Evolutionary conservation across 2,329 filamentous ascomycete species (phyloP).

Genomic region (Paraphoma chrysanthemicola): DNA sequence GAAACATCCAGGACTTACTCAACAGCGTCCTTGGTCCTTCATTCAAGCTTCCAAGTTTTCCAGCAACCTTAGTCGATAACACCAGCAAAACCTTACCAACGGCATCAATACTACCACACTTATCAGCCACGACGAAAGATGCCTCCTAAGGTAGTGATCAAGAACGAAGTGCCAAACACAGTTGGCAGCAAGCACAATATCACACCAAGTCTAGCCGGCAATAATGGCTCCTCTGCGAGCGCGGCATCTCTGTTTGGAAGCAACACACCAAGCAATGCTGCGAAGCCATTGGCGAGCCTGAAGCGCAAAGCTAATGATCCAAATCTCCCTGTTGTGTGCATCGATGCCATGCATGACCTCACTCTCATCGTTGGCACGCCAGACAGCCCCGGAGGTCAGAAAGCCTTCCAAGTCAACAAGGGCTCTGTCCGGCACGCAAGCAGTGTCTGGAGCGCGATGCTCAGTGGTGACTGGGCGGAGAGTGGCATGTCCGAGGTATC

Average conservation of each 20-base stretch:
- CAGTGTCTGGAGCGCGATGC: constrained; percentile 9
- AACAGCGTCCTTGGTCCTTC: no score
- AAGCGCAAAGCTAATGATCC: background rate
- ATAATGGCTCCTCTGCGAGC: background rate
- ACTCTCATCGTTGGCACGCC: constrained; percentile 12
- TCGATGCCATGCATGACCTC: constrained; percentile 5
- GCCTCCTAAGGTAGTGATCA: no score
- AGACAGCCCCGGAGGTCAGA: background rate
- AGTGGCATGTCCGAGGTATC: constrained; percentile 1
- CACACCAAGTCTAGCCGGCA: no score
- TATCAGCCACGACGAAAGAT: no score
- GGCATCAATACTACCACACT: no score
- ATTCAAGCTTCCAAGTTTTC: no score
- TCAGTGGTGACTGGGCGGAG: constrained; percentile 8
- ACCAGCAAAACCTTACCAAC: no score
- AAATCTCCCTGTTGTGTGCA: background rate
- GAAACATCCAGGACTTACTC: no score
- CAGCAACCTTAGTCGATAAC: no score
- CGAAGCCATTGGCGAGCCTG: background rate
- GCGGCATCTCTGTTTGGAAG: background rate
- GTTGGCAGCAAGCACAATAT: no score
- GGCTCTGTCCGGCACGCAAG: constrained; percentile 7
- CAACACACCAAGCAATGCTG: background rate
- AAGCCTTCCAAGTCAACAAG: constrained; percentile 5
- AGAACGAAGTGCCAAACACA: no score